Evolutionary conservation across 1,284 basidiomycete genomes (phyloP), one percentile per base, ranked within the genome.

Genomic region (Chondrostereum purpureum): DNA sequence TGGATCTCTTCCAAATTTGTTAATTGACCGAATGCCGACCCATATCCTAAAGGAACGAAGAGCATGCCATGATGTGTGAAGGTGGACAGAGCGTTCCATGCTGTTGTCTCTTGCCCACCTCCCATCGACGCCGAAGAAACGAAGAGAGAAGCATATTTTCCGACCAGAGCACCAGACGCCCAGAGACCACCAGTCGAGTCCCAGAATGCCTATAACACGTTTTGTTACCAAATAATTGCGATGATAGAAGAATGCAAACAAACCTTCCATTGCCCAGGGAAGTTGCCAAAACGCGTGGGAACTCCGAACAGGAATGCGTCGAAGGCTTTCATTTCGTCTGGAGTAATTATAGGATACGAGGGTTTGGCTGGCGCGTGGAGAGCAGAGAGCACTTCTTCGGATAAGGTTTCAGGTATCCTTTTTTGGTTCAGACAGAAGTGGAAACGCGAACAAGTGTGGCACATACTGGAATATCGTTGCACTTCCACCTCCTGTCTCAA

Each of bases 381-480:
- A 67, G 83, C 80, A 50, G 62, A 62, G 47, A 95, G 73, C 48
- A 96, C 68, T 20, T 91, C 86, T n/a, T 79, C 65, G 2, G 84
- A 61, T 45, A 95, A 82, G 5, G 91, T 96, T 72, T 97, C 92
- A 45, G 81, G 68, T 55, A 94, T 80, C 64, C 83, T 85, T 50
- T 2, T 42, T n/a, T n/a, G n/a, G n/a, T n/a, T n/a, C n/a, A n/a
- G n/a, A n/a, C n/a, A n/a, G n/a, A n/a, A n/a, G n/a, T n/a, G n/a
- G n/a, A n/a, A n/a, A n/a, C n/a, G n/a, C n/a, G n/a, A n/a, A n/a
- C n/a, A n/a, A n/a, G n/a, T n/a, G n/a, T n/a, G n/a, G n/a, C n/a
- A n/a, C n/a, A n/a, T n/a, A n/a, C n/a, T n/a, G n/a, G n/a, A n/a
- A n/a, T 54, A 90, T 84, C 42, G 76, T 80, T 21, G 74, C 82